Evolutionary conservation across 2,329 filamentous ascomycete genomes (phyloP), one percentile per base, ranked within the genome.

Genomic region (Talaromyces sp.): DNA sequence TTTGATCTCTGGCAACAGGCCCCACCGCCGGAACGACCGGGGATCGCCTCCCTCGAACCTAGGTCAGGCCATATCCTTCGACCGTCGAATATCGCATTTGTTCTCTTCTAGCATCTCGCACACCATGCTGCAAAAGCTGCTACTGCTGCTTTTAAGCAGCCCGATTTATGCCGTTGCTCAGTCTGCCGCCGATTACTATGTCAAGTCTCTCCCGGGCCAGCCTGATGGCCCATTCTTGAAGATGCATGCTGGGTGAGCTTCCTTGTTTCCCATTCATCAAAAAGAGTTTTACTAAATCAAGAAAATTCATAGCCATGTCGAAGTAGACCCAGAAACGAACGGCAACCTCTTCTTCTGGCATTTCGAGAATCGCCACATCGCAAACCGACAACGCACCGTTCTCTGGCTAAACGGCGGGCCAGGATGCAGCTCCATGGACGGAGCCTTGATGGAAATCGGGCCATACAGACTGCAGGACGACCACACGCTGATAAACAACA

Each of bases 301-400:
- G 7, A 5, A 38, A 38, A 29, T 38, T 31, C 29, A 31, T 72
- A 96, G 92, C 58, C 94, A 99, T 79, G 88, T 99, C 74, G 92
- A 97, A 77, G 83, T 99, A 69, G 89, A 87, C 35, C 85, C 89
- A 21, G 87, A 91, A 66, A 85, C 89, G 73, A 91, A 97, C 72
- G 93, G 91, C 67, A 96, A 97, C 75, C 79, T 99, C 19, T 99
- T 97, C 81, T 99, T 99, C 81, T 99, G 94, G 94, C 91, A 97
- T 71, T 97, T 90, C 73, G 87, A 96, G 73, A 97, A 97, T 73
- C 85, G 90, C 67, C 94, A 99, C 74, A 96, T 99, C 66, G 93
- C 92, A 60, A 90, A 97, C 72, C 86, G 84, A 68, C 90, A 94
- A 74, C 86, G 94, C 61, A 96, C 92, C 2, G 89, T 99, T 11